phyloP scores from a whole-genome alignment of 768 basidiomycete species.

The Suillus ampliporus region DNA sequence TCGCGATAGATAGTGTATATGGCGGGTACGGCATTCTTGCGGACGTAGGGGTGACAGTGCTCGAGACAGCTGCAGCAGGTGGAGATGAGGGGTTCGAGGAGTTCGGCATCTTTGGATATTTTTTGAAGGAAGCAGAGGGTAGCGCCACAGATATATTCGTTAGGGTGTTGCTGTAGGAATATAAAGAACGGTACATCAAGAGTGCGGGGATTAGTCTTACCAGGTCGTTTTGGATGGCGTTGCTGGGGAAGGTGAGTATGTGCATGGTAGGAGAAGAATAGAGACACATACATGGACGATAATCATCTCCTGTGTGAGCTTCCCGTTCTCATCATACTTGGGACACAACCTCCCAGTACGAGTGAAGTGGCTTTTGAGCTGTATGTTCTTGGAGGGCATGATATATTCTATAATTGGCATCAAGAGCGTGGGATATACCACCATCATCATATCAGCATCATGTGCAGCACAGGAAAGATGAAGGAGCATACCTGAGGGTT shows the following conservation, averaged over 20 bases:
- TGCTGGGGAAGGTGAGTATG: conserved; percentile 52
- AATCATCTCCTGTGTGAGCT: conserved; percentile 99
- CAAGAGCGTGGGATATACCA: conserved; percentile 79
- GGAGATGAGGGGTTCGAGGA: conserved; percentile 94
- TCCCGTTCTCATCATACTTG: conserved; percentile 96
- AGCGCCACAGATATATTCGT: conserved; percentile 99
- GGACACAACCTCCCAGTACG: conserved; percentile 98
- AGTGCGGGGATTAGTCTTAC: conserved; percentile 49
- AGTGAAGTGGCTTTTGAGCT: conserved; percentile 94
- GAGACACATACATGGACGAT: conserved; percentile 85
- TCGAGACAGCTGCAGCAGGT: conserved; percentile 93
- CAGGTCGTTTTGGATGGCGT: conserved; percentile 97
- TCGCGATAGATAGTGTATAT: conserved; percentile 93
- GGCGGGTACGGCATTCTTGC: conserved; percentile 98
- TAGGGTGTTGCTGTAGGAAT: conserved; percentile 87
- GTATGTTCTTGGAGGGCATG: conserved; percentile 93
- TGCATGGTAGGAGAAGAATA: conserved; percentile 16
- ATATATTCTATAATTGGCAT: conserved; percentile 99
- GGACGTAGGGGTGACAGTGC: conserved; percentile 96
- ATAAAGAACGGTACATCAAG: conserved; percentile 3
- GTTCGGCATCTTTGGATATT: conserved; percentile 89
- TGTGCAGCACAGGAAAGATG: background rate
- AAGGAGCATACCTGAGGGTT: conserved; percentile 82
- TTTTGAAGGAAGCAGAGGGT: conserved; percentile 95
- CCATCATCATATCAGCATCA: conserved; percentile 6